Evolutionary conservation across 2,329 filamentous ascomycete genomes (phyloP).

Genomic region (Sporothrix protearum): DNA sequence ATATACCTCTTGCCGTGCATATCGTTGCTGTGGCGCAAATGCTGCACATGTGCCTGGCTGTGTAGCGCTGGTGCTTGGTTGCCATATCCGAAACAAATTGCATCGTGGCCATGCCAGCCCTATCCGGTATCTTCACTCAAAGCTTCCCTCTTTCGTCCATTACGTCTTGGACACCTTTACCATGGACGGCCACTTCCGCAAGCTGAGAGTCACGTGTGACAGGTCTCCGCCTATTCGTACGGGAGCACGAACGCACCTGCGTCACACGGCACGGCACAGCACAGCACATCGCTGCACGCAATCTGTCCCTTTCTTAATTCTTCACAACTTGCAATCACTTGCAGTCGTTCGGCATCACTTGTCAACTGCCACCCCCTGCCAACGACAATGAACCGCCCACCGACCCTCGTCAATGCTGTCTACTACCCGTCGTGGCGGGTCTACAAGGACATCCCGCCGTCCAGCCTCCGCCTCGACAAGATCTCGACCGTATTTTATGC

Average conservation of each 20-base stretch:
- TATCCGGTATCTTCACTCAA: neutral
- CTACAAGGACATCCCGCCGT: conserved; percentile 59
- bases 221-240: neutral
- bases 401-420: conserved; percentile 37
- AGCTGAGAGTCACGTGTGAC: neutral
- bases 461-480: conserved; percentile 51
- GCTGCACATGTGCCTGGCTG: too few relatives aligned
- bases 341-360: neutral
- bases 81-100: neutral
- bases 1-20: too few relatives aligned
- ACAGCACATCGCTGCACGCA: neutral
- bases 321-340: too few relatives aligned
- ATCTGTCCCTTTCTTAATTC: neutral
- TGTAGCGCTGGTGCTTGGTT: too few relatives aligned
- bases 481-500: conserved; percentile 64
- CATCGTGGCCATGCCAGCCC: conserved; percentile 8
- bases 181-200: neutral
- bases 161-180: too few relatives aligned
- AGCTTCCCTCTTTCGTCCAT: neutral
- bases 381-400: conserved; percentile 10
- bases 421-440: conserved; percentile 66
- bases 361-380: neutral
- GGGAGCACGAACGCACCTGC: neutral
- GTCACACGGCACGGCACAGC: neutral
- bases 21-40: too few relatives aligned